Percentiles rank a stretch among this genome's conserved stretches.
These are phyloP conservation scores for Starmera pachycereana DNA, from an alignment of 805 yeast genomes.

Conservation along the genomic window DNA sequence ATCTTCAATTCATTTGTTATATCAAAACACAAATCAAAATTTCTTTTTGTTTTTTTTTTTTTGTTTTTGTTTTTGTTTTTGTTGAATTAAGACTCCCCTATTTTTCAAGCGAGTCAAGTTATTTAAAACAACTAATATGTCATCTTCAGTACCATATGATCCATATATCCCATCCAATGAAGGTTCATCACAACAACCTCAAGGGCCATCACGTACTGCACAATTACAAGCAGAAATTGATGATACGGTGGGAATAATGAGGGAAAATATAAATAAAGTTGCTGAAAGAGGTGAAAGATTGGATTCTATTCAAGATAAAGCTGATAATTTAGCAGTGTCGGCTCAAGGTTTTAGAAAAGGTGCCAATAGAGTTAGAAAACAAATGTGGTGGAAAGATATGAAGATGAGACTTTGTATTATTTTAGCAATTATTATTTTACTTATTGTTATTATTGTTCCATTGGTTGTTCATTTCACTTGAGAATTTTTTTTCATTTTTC, in stretches of 20 bases:
- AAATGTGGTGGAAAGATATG: constrained; percentile 99
- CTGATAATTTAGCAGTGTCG: constrained; percentile 82
- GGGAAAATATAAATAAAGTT: constrained; percentile 92
- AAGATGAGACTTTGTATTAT: constrained; percentile 90
- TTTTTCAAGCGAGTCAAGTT: too few relatives aligned
- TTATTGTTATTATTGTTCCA: constrained; percentile 86
- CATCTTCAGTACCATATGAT: constrained; percentile 76
- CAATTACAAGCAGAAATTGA: constrained; percentile 77
- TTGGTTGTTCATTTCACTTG: constrained; percentile 77
- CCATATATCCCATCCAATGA: constrained; percentile 70
- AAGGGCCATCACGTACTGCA: constrained; percentile 51
- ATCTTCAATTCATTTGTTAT: too few relatives aligned
- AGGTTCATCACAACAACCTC: constrained; percentile 17
- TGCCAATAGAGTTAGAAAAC: constrained; percentile 94
- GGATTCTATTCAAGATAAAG: constrained; percentile 85
- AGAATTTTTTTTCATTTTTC: too few relatives aligned
- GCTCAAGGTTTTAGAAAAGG: constrained; percentile 95
- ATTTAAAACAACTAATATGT: constrained; percentile 31
- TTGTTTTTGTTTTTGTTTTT: too few relatives aligned
- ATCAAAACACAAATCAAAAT: too few relatives aligned
- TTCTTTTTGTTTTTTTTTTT: too few relatives aligned
- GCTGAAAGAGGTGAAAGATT: constrained; percentile 92
- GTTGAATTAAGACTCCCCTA: too few relatives aligned
- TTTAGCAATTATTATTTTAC: constrained; percentile 65
- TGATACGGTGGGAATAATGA: constrained; percentile 95